These are phyloP conservation scores for Anethum foeniculum DNA, from an alignment of 140 eudicot species.

Conservation along the genomic window DNA sequence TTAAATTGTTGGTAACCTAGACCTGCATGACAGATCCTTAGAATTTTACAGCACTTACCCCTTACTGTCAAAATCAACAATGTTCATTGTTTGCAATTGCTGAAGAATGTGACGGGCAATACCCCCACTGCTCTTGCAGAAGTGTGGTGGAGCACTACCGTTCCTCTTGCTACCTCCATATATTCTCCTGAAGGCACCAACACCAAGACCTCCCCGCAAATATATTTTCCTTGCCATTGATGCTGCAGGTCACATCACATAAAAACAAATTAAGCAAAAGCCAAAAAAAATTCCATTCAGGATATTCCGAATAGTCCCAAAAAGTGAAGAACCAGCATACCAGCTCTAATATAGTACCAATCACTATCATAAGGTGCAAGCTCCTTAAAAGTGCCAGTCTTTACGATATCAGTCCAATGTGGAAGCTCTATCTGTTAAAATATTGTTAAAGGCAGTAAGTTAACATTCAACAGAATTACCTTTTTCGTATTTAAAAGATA, in stretches of 20 bases:
- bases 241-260: conserved; percentile 26
- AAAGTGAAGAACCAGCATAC: conserved; percentile 20
- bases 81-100: conserved; percentile 65
- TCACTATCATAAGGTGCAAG: conserved; percentile 80
- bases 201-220: conserved; percentile 73
- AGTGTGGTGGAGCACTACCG: conserved; percentile 74
- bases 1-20: neutral
- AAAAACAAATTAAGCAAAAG: conserved; percentile 1
- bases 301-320: neutral
- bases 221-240: conserved; percentile 83
- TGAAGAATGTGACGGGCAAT: conserved; percentile 72
- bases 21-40: neutral
- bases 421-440: conserved; percentile 66
- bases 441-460: neutral
- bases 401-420: conserved; percentile 74
- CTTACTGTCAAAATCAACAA: conserved; percentile 60
- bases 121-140: conserved; percentile 71
- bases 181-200: conserved; percentile 65
- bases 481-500: neutral
- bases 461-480: neutral
- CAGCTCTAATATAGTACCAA: conserved; percentile 82
- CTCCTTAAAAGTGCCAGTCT: conserved; percentile 60
- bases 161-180: conserved; percentile 84
- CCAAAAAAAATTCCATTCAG: neutral
- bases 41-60: conserved; percentile 36